These are phyloP conservation scores for Aurantiochytrium sp. DNA, from an alignment of 108 stramenopile genomes.

Conservation along the genomic window DNA sequence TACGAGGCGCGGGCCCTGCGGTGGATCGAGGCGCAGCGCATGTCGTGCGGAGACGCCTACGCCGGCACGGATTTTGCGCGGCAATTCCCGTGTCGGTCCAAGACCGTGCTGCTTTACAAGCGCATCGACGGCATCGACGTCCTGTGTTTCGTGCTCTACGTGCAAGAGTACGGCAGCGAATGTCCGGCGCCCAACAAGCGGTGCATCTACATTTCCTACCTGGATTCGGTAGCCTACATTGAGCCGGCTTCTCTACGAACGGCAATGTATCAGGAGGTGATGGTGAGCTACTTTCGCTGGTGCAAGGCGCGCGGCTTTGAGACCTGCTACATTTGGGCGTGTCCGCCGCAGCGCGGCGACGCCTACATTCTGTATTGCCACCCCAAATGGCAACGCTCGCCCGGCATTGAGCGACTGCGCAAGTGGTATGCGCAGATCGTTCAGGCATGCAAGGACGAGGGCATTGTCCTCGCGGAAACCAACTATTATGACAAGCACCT, in stretches of 20 bases:
- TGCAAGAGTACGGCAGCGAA: slow-evolving; percentile 89
- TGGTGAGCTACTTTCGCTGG: slow-evolving; percentile 82
- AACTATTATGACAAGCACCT: slow-evolving; percentile 74
- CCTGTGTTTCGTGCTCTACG: slow-evolving; percentile 89
- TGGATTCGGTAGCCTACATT: slow-evolving; percentile 89
- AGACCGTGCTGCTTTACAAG: slow-evolving; percentile 85
- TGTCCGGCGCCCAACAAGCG: slow-evolving; percentile 85
- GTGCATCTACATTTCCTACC: slow-evolving; percentile 87
- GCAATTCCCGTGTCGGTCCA: slow-evolving; percentile 80
- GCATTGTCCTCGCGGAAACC: slow-evolving; percentile 65
- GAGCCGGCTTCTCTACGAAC: slow-evolving; percentile 73
- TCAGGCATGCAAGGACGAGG: slow-evolving; percentile 70
- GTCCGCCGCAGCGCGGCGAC: slow-evolving; percentile 88
- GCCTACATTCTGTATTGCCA: slow-evolving; percentile 87
- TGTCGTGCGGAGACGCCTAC: background rate
- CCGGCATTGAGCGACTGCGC: slow-evolving; percentile 77
- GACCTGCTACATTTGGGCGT: slow-evolving; percentile 95
- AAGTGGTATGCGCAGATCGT: slow-evolving; percentile 80
- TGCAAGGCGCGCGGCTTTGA: slow-evolving; percentile 86
- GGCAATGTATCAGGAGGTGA: slow-evolving; percentile 75
- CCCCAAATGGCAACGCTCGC: slow-evolving; percentile 68
- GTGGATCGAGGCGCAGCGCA: slow-evolving; percentile 15
- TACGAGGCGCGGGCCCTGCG: background rate
- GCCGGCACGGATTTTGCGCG: slow-evolving; percentile 48
- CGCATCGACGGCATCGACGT: slow-evolving; percentile 86